These are phyloP conservation scores for Ceratocystis cubensis DNA, from an alignment of 2,329 filamentous ascomycete genomes.

Conservation along the genomic window DNA sequence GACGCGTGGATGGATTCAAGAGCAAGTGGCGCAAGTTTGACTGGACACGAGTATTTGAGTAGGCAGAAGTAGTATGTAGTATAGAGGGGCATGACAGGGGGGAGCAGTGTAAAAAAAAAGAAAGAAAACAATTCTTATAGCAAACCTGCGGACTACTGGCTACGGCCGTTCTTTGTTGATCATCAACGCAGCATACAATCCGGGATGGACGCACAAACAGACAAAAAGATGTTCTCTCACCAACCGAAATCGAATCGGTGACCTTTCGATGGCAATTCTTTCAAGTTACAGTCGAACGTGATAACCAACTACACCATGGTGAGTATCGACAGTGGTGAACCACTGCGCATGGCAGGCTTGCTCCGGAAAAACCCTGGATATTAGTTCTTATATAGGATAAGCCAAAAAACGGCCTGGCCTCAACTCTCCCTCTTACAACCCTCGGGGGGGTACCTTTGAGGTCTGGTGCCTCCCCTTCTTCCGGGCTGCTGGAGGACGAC, in stretches of 20 bases:
- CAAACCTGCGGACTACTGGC: no score
- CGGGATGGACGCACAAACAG: no score
- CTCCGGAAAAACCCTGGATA: not conserved
- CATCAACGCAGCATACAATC: not conserved
- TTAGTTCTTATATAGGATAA: not conserved
- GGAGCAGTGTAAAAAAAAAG: not conserved
- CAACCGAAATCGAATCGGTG: conserved; percentile 19
- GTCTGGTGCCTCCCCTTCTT: no score
- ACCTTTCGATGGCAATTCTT: conserved; percentile 21
- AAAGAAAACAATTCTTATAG: not conserved
- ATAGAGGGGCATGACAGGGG: no score
- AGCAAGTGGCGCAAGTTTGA: conserved; percentile 88
- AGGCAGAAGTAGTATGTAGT: conserved; percentile 24
- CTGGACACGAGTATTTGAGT: conserved; percentile 54
- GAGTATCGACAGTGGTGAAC: conserved; percentile 18
- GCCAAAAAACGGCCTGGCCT: no score
- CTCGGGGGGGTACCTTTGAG: no score
- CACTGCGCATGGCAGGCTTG: conserved; percentile 17
- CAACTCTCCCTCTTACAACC: no score
- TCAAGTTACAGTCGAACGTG: conserved; percentile 21
- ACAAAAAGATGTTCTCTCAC: not conserved
- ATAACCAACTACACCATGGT: conserved; percentile 20
- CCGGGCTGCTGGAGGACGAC: no score
- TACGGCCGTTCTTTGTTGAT: no score
- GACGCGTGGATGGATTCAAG: conserved; percentile 63